Base-by-base conservation (phyloP, 805 yeast species). In the Starmerella roubikii region DNA sequence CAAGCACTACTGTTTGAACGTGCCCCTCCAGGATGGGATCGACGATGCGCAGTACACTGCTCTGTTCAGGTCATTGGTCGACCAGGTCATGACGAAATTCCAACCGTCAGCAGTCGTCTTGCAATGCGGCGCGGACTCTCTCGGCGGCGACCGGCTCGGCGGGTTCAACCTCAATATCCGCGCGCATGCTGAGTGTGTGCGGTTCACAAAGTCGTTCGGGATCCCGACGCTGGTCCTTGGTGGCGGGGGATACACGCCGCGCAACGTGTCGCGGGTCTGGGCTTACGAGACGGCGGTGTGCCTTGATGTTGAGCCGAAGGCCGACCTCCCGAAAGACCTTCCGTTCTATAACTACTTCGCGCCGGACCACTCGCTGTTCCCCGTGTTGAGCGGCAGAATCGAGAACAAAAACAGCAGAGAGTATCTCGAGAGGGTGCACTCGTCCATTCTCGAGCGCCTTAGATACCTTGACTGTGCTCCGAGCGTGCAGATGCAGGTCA, bases 201-300 rank as follows among this genome's bases (percentile, higher is more conserved):
- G 78, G 50, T 88, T 74, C 60, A 84, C 86, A 37, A 81, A 80
- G 57, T 70, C 81, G 8, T 83, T 88, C 55, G 81, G 82, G 34
- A 69, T 91, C 15, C 97, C 98, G 9, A 64, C 83, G 70, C 72
- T 91, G 77, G 93, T 91, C 23, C 68, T 91, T 17, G 98, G 98
- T 30, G 98, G 98, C 35, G 98, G 98, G 51, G 98, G 98, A 17
- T 91, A 91, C 62, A 91, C 98, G 2, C 93, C 93, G 71, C 72
- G 96, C 58, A 91, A 91, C 57, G 98, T 91, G 35, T 84, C 96
- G 4, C 68, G 98, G 50, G 72, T 93, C 11, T 88, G 98, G 97
- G 74, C 94, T 2, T 86, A 69, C 54, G 98, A 91, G 60, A 77
- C 95, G 0, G 88, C 95, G 26, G 68, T 91, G 21, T 68, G 88